Evolutionary conservation across 306 rosid species (phyloP).

Genomic region (Pueraria montana): DNA sequence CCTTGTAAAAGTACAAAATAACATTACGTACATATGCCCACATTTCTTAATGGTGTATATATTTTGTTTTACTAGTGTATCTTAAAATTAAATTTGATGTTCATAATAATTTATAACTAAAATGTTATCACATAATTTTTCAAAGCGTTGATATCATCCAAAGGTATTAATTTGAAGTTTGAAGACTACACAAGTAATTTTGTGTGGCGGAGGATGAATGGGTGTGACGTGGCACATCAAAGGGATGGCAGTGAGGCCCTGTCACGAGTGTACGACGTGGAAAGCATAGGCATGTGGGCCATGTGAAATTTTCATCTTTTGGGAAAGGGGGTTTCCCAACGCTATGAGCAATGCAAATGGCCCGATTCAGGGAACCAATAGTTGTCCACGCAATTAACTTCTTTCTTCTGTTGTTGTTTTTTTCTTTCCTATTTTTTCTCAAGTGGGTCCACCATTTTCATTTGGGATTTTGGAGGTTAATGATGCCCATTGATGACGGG

Average conservation of each 20-base stretch:
- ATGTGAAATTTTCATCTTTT: conserved; percentile 20
- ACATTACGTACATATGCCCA: not conserved
- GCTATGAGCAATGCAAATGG: conserved; percentile 46
- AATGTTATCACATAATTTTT: not conserved
- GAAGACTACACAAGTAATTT: not conserved
- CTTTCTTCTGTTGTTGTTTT: conserved; percentile 33
- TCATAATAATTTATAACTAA: not conserved
- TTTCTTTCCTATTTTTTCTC: conserved; percentile 37
- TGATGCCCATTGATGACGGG: conserved; percentile 54
- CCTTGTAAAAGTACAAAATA: conserved; percentile 1
- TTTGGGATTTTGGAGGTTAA: conserved; percentile 47
- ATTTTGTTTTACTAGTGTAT: not conserved
- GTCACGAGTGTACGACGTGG: conserved; percentile 72
- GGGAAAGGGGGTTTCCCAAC: conserved; percentile 55
- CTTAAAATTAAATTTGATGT: no score
- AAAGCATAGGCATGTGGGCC: conserved; percentile 65
- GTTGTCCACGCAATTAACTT: conserved; percentile 54
- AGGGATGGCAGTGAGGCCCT: conserved; percentile 42
- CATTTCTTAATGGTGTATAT: not conserved
- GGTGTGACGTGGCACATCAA: conserved; percentile 56
- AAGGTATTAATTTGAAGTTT: not conserved
- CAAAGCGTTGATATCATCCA: not conserved
- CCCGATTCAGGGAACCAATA: conserved; percentile 49
- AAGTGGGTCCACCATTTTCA: conserved; percentile 48
- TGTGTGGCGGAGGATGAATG: not conserved